phyloP scores from a whole-genome alignment of 495 filamentous ascomycete genomes.

The Hypomontagnella submonticulosa region DNA sequence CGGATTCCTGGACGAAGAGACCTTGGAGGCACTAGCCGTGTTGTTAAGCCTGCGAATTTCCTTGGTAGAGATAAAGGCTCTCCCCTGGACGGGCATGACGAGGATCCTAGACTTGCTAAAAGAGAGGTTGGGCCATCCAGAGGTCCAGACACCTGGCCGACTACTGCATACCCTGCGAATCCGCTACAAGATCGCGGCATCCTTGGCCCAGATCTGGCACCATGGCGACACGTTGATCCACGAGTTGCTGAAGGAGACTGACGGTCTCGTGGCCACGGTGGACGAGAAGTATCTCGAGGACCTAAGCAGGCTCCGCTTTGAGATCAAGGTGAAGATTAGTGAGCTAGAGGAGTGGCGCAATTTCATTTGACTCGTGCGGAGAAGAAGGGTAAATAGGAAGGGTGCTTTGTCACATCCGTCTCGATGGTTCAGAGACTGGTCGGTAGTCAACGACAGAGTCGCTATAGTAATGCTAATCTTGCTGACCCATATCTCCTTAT shows the following conservation, averaged over 20 bases:
- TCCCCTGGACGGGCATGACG: not conserved
- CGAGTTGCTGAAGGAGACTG: not conserved
- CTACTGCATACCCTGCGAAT: not conserved
- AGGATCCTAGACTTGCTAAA: not conserved
- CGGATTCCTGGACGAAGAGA: conserved; percentile 8
- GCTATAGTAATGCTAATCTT: too few relatives aligned
- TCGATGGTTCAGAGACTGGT: too few relatives aligned
- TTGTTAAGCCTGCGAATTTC: conserved; percentile 12
- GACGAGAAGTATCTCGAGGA: not conserved
- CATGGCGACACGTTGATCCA: not conserved
- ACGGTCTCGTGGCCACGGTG: not conserved
- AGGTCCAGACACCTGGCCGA: not conserved
- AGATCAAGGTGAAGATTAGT: not conserved
- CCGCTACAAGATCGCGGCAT: conserved; percentile 9
- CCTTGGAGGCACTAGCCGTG: conserved; percentile 10
- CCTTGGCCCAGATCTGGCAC: not conserved
- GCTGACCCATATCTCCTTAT: too few relatives aligned
- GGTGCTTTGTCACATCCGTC: not conserved
- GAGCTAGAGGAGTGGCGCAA: conserved; percentile 1
- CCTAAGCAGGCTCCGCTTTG: not conserved
- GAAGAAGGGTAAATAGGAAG: not conserved
- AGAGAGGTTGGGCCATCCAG: not conserved
- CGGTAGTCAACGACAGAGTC: too few relatives aligned
- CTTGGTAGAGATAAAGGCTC: not conserved
- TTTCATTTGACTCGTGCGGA: not conserved